Percentiles rank a stretch among this genome's conserved stretches.
Evolutionary conservation across 192 early-diverging fungal species (phyloP).

Genomic region (Cladochytrium replicatum): DNA sequence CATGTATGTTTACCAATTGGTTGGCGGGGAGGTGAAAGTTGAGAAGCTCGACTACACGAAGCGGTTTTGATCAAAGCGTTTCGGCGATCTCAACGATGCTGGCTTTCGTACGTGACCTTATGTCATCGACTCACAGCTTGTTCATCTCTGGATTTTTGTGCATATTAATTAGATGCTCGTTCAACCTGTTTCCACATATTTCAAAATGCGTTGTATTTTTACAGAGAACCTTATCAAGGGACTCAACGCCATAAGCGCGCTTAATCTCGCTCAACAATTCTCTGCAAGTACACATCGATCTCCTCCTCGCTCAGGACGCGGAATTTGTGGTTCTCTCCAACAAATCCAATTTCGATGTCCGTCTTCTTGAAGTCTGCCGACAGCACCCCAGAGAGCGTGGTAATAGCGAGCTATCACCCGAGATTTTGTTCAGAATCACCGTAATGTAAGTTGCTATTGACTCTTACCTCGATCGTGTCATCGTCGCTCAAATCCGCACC

Average conservation of each 20-base stretch:
- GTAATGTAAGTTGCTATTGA: too few species aligned
- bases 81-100: too few species aligned
- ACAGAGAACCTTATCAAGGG: too few species aligned
- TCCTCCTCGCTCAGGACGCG: slow-evolving; percentile 62
- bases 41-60: slow-evolving; percentile 87
- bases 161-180: too few species aligned
- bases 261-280: slow-evolving; percentile 80
- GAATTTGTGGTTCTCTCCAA: slow-evolving; percentile 70
- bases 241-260: too few species aligned
- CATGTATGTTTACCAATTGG: slow-evolving; percentile 88
- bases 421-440: too few species aligned
- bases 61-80: too few species aligned
- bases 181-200: too few species aligned
- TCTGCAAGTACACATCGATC: slow-evolving; percentile 81
- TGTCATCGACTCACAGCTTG: too few species aligned
- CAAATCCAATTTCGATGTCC: slow-evolving; percentile 93
- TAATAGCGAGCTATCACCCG: slow-evolving; percentile 82
- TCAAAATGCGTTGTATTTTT: too few species aligned
- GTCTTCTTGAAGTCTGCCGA: slow-evolving; percentile 90
- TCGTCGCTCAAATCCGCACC: slow-evolving; percentile 65
- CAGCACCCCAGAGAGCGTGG: slow-evolving; percentile 82
- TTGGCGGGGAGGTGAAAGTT: slow-evolving; percentile 84
- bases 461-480: slow-evolving; percentile 80
- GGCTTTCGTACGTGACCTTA: too few species aligned
- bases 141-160: too few species aligned